phyloP scores from a whole-genome alignment of 208 protist species.

The Trypanosoma rangeli region DNA sequence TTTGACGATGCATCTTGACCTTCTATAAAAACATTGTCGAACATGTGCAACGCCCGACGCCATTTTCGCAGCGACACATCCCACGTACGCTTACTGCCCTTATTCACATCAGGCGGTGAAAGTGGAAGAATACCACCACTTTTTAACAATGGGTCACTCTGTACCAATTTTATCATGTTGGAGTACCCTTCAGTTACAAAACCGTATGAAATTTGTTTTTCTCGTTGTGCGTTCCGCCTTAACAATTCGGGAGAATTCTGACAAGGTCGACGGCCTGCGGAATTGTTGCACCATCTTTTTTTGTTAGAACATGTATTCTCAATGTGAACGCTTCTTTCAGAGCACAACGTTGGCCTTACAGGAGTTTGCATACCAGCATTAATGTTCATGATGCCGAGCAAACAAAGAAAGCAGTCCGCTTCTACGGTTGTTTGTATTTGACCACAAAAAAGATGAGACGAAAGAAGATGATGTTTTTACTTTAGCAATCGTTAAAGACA shows the following conservation, averaged over 20 bases:
- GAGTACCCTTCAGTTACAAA: constrained; percentile 74
- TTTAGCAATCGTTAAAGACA: not conserved
- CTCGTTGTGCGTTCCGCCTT: constrained; percentile 65
- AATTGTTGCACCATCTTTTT: constrained; percentile 9
- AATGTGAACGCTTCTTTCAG: constrained; percentile 9
- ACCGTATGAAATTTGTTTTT: constrained; percentile 81
- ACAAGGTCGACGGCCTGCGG: constrained; percentile 7
- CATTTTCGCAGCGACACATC: constrained; percentile 85
- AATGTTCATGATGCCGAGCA: not conserved
- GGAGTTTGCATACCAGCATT: constrained; percentile 24
- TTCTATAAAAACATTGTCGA: constrained; percentile 87
- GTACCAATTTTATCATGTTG: constrained; percentile 81
- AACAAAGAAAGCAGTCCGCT: not conserved
- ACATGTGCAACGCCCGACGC: constrained; percentile 87
- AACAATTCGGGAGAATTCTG: constrained; percentile 66
- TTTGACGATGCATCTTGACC: constrained; percentile 44
- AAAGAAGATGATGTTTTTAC: not conserved
- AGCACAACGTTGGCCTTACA: constrained; percentile 21
- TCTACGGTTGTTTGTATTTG: not conserved
- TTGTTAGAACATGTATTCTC: constrained; percentile 5
- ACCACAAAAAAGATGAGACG: not conserved
- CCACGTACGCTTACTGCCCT: constrained; percentile 81
- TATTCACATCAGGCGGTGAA: constrained; percentile 47
- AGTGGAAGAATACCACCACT: constrained; percentile 76
- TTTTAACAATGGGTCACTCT: constrained; percentile 72